These are phyloP conservation scores for Fistulifera solaris DNA, from an alignment of 108 stramenopile genomes.

Conservation along the genomic window DNA sequence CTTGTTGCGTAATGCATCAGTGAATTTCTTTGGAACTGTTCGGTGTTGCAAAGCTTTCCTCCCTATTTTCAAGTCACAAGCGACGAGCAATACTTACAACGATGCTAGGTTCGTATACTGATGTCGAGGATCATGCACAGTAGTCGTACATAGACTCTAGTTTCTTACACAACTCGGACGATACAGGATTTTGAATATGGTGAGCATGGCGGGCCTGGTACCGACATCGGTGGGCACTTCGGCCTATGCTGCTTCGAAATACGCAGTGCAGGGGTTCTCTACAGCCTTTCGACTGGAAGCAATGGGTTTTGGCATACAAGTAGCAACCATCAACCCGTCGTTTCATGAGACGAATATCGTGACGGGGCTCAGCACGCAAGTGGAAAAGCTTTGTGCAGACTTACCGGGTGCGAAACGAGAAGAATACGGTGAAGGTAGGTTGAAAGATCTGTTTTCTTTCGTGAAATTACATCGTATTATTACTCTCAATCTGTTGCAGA, in stretches of 20 bases:
- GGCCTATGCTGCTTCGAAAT: conserved; percentile 35
- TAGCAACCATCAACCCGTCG: conserved; percentile 31
- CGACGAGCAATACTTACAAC: conserved; percentile 6
- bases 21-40: conserved; percentile 43
- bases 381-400: conserved; percentile 8
- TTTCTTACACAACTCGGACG: background rate
- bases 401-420: conserved; percentile 7
- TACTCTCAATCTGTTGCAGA: background rate
- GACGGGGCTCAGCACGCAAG: background rate
- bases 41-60: conserved; percentile 35
- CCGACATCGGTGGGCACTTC: background rate
- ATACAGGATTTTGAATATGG: conserved; percentile 31
- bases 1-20: conserved; percentile 6
- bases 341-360: conserved; percentile 35
- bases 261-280: conserved; percentile 33
- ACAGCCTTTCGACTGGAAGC: conserved; percentile 26
- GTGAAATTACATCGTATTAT: background rate
- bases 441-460: background rate
- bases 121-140: too few species aligned
- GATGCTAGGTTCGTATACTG: background rate
- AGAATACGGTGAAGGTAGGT: conserved; percentile 27
- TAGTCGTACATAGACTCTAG: too few species aligned
- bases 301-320: conserved; percentile 24
- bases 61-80: conserved; percentile 32
- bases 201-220: conserved; percentile 30